Evolutionary conservation across 306 rosid genomes (phyloP).

Genomic region (Cotoneaster glaucophyllus): DNA sequence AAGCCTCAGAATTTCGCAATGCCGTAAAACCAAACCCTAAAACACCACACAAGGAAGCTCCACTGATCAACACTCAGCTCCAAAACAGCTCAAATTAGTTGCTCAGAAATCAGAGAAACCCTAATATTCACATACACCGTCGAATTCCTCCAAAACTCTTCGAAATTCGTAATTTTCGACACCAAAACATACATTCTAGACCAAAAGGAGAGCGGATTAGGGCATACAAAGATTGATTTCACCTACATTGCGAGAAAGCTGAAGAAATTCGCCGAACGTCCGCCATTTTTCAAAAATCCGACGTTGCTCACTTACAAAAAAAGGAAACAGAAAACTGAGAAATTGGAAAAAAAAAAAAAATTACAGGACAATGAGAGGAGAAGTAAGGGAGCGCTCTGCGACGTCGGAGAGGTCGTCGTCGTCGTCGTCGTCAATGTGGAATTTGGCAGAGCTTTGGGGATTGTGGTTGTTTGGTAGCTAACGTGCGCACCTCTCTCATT

Average conservation of each 20-base stretch:
- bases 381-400: not conserved
- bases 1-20: conserved; percentile 12
- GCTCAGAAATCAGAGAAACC: conserved; percentile 30
- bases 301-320: conserved; percentile 21
- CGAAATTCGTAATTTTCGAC: not conserved
- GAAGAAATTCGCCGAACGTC: conserved; percentile 12
- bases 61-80: conserved; percentile 34
- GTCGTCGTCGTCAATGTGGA: conserved; percentile 30
- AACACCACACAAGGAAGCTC: conserved; percentile 11
- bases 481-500: conserved; percentile 40
- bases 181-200: not conserved
- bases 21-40: conserved; percentile 8
- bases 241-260: conserved; percentile 31
- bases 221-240: conserved; percentile 8
- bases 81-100: conserved; percentile 26
- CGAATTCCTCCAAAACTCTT: conserved; percentile 17
- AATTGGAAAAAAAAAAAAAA: not conserved
- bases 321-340: not conserved
- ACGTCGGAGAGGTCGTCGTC: conserved; percentile 18
- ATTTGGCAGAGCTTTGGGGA: conserved; percentile 17
- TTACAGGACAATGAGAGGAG: not conserved
- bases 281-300: conserved; percentile 18
- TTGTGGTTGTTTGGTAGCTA: conserved; percentile 3
- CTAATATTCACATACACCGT: conserved; percentile 27
- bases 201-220: conserved; percentile 4